Evolutionary conservation across 108 stramenopile genomes (phyloP).

Genomic region (Cyclotella choctawhatcheeana): DNA sequence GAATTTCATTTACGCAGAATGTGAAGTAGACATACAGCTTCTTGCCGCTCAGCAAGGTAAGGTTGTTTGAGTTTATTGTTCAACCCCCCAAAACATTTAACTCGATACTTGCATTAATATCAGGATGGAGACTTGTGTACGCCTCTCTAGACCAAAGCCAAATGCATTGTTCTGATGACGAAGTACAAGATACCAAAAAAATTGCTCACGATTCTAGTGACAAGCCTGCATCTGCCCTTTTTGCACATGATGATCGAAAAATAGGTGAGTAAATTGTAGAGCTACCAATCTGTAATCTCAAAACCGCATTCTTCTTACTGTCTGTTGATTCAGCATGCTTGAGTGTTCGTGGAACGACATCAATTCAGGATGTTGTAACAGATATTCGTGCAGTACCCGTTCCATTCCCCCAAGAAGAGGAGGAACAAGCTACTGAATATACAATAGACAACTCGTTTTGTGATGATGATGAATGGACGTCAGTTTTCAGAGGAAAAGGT

Average conservation of each 20-base stretch:
- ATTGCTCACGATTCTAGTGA: constrained; percentile 42
- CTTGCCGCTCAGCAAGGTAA: constrained; percentile 79
- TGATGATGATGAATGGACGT: constrained; percentile 72
- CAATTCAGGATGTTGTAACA: constrained; percentile 95
- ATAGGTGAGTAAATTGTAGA: constrained; percentile 36
- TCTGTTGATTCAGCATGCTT: constrained; percentile 49
- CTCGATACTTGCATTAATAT: too few relatives aligned
- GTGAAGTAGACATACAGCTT: constrained; percentile 93
- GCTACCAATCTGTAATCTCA: not conserved
- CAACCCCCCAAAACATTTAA: not conserved
- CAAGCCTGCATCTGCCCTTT: constrained; percentile 77
- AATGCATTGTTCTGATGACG: constrained; percentile 46
- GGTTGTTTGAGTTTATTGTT: not conserved
- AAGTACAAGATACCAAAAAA: constrained; percentile 29
- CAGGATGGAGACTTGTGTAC: constrained; percentile 83
- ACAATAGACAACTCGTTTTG: constrained; percentile 16
- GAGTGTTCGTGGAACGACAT: constrained; percentile 89
- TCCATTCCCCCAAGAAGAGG: constrained; percentile 72
- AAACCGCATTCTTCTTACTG: not conserved
- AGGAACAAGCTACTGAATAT: constrained; percentile 45
- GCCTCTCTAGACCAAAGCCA: constrained; percentile 78
- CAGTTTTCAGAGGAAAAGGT: constrained; percentile 67
- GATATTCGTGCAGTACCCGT: constrained; percentile 93
- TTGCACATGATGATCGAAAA: constrained; percentile 74
- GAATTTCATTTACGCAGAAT: constrained; percentile 88